These are phyloP conservation scores for Zostera marina DNA, from an alignment of 116 monocot species.

Conservation along the genomic window DNA sequence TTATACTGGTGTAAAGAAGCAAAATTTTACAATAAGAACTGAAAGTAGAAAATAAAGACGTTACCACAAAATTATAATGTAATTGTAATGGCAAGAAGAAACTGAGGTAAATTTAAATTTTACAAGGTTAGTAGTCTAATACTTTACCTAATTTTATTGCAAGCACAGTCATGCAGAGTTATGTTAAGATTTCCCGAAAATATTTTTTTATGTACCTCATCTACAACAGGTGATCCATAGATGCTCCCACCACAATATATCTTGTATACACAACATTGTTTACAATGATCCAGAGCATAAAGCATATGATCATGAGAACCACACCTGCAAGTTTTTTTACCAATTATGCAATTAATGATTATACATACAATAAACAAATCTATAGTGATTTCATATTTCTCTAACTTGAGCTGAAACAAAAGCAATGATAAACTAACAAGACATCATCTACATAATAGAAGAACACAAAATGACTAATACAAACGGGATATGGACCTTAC, in stretches of 20 bases:
- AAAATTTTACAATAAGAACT: neutral
- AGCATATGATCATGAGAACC: conserved; percentile 76
- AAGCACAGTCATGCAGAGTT: neutral
- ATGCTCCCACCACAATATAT: conserved; percentile 74
- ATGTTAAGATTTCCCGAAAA: neutral
- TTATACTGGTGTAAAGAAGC: neutral
- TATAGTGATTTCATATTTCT: too few species aligned
- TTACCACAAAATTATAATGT: neutral
- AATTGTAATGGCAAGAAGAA: neutral
- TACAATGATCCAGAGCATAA: conserved; percentile 66
- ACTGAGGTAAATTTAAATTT: too few species aligned
- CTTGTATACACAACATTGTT: conserved; percentile 37
- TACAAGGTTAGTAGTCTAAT: too few species aligned
- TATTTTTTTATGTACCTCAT: conserved; percentile 21
- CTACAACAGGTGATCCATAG: conserved; percentile 80
- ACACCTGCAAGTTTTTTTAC: conserved; percentile 41
- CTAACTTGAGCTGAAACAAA: too few species aligned
- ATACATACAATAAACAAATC: too few species aligned
- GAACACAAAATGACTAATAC: too few species aligned
- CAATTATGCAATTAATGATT: neutral
- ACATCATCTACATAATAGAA: too few species aligned
- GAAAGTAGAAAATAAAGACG: neutral
- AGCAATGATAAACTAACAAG: too few species aligned
- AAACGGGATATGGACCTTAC: too few species aligned
- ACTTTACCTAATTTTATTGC: neutral